These are phyloP conservation scores for Sanchytrium tribonematis DNA, from an alignment of 371 early-diverging fungal genomes.

Conservation along the genomic window DNA sequence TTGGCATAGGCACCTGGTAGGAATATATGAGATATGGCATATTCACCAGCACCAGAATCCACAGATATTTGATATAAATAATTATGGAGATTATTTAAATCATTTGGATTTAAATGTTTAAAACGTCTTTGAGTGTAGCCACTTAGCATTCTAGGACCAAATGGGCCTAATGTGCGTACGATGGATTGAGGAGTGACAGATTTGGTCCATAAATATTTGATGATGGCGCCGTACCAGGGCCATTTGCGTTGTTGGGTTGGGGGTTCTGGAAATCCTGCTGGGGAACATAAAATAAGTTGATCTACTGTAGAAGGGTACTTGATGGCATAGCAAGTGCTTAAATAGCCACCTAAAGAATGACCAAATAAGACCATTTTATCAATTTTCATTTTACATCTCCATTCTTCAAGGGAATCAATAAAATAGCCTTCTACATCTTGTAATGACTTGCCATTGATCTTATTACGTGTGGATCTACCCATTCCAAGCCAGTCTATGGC, in stretches of 20 bases:
- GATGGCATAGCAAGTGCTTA: background rate
- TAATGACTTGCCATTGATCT: background rate
- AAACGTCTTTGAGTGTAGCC: background rate
- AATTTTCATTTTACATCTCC: background rate
- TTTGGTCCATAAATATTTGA: background rate
- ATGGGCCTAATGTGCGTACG: conserved; percentile 8
- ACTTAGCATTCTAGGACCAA: conserved; percentile 28
- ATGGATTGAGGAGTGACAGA: background rate
- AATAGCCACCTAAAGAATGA: background rate
- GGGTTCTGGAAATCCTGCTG: background rate
- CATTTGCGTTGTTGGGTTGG: background rate
- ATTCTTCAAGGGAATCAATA: background rate
- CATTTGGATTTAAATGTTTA: background rate
- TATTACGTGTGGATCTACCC: background rate
- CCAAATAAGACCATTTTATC: background rate
- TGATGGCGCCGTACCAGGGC: background rate
- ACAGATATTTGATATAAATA: conserved; percentile 43
- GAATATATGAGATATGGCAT: conserved; percentile 38
- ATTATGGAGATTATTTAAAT: conserved; percentile 12
- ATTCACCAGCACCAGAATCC: conserved; percentile 43
- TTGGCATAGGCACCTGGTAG: conserved; percentile 51
- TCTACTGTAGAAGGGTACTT: background rate
- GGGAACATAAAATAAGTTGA: background rate
- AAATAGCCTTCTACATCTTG: background rate
- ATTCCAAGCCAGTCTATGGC: background rate